These are phyloP conservation scores for Leptodermis oblonga DNA, from an alignment of 257 asterid genomes.

Conservation along the genomic window DNA sequence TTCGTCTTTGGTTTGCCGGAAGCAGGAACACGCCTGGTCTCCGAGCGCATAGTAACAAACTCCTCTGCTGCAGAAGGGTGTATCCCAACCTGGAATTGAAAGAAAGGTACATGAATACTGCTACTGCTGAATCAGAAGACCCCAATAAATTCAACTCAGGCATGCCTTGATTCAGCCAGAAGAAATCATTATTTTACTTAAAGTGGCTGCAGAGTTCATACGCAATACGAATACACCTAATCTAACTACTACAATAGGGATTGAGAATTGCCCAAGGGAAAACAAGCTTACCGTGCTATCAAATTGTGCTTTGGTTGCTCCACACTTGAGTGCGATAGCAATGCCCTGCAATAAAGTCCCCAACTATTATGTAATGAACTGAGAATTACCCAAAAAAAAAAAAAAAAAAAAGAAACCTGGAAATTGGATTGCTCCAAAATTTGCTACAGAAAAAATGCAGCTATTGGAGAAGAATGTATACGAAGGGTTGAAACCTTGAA, in stretches of 20 bases:
- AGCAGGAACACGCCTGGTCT: constrained; percentile 51
- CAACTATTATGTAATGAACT: neutral
- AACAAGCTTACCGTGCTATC: constrained; percentile 74
- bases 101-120: constrained; percentile 5
- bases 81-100: constrained; percentile 63
- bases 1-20: constrained; percentile 64
- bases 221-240: neutral
- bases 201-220: neutral
- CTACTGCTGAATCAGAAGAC: neutral
- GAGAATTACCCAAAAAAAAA: neutral
- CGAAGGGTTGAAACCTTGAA: neutral
- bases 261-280: neutral
- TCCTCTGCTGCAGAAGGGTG: constrained; percentile 99
- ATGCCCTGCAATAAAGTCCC: constrained; percentile 55
- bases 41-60: constrained; percentile 86
- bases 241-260: neutral
- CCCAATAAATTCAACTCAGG: neutral
- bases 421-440: neutral
- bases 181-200: neutral
- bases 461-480: neutral
- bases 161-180: neutral
- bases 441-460: neutral
- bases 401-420: neutral
- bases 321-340: constrained; percentile 90
- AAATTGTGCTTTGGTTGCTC: constrained; percentile 95